phyloP scores from a whole-genome alignment of 75 land plant species.

The Ceratopteris richardii region DNA sequence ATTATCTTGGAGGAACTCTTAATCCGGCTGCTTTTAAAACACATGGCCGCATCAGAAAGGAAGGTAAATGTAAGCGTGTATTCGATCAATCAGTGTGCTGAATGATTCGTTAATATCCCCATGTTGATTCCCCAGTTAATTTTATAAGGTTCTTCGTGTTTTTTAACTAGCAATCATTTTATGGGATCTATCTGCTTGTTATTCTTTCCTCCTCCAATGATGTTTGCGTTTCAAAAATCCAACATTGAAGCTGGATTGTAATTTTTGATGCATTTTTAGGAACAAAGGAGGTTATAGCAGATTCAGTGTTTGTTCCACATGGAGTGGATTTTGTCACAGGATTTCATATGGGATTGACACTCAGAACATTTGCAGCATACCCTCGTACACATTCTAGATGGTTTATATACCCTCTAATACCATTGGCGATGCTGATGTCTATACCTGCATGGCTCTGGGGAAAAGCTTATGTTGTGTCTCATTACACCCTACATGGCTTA shows the following conservation, averaged over 20 bases:
- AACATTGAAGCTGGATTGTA: too few relatives aligned
- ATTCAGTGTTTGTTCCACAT: conserved; percentile 34
- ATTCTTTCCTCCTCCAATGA: too few relatives aligned
- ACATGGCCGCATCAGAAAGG: conserved; percentile 10
- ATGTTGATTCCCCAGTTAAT: conserved; percentile 9
- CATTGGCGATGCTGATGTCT: conserved; percentile 9
- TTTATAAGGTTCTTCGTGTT: conserved; percentile 14
- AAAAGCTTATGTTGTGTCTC: conserved; percentile 7
- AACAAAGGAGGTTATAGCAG: conserved; percentile 7
- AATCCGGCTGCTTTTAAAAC: conserved; percentile 9
- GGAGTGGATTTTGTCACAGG: conserved; percentile 18
- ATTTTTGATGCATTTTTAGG: conserved; percentile 13
- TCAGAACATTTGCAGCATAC: conserved; percentile 19
- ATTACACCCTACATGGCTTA: conserved; percentile 9
- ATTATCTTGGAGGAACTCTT: conserved; percentile 33
- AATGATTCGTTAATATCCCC: too few relatives aligned
- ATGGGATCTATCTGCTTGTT: too few relatives aligned
- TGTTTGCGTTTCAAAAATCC: too few relatives aligned
- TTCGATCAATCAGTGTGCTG: too few relatives aligned
- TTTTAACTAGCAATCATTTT: too few relatives aligned
- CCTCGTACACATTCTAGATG: conserved; percentile 19
- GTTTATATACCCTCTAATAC: conserved; percentile 15
- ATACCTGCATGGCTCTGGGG: conserved; percentile 7
- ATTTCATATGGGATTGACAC: conserved; percentile 18
- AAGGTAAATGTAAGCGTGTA: too few relatives aligned